phyloP scores from a whole-genome alignment of 164 flowering plant genomes.

The Hamamelis virginiana region DNA sequence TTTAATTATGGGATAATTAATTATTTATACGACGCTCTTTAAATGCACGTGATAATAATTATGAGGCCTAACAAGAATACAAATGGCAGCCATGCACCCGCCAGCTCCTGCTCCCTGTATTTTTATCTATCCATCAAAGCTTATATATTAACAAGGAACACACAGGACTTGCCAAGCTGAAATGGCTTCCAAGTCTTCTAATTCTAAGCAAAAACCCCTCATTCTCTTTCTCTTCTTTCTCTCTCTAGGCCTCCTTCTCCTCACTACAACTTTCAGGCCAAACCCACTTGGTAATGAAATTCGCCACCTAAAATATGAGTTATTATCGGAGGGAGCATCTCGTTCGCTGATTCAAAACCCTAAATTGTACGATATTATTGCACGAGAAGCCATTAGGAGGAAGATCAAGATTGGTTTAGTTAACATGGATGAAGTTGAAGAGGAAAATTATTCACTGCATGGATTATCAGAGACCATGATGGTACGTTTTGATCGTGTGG shows the following conservation, averaged over 20 bases:
- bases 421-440: conserved; percentile 23
- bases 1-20: no score
- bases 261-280: conserved; percentile 2
- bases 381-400: conserved; percentile 4
- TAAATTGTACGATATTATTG: conserved; percentile 20
- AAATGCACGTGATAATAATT: no score
- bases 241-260: conserved; percentile 15
- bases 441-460: conserved; percentile 2
- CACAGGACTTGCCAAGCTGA: no score
- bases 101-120: no score
- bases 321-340: no score
- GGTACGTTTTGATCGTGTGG: conserved; percentile 49
- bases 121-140: no score
- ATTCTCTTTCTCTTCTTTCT: conserved; percentile 16
- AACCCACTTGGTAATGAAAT: not conserved
- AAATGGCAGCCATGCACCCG: no score
- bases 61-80: no score
- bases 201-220: conserved; percentile 19
- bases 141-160: no score
- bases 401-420: conserved; percentile 39
- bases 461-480: conserved; percentile 13
- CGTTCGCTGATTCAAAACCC: not conserved
- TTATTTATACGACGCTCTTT: no score
- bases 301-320: not conserved
- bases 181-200: not conserved